These are phyloP conservation scores for Jasminum sambac DNA, from an alignment of 257 asterid genomes.

Conservation along the genomic window DNA sequence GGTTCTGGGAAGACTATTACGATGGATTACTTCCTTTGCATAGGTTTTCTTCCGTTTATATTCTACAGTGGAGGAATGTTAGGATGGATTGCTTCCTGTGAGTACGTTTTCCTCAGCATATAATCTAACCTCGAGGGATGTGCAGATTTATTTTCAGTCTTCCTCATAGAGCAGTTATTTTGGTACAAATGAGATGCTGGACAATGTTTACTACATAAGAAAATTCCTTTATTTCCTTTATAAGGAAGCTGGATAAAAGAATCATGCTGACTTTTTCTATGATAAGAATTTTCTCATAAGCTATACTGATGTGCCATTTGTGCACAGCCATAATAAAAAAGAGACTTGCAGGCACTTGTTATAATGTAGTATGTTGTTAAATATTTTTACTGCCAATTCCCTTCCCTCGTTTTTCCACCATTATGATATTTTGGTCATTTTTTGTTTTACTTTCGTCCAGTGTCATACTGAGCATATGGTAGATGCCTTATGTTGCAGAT, in stretches of 20 bases:
- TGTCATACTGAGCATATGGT: conserved; percentile 11
- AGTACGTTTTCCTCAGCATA: no score
- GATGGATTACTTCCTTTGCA: neutral
- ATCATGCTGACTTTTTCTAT: neutral
- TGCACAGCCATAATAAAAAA: conserved; percentile 5
- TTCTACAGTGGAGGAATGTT: no score
- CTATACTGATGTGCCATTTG: neutral
- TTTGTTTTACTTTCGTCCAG: conserved; percentile 3
- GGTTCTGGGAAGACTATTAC: neutral
- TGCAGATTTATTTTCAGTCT: neutral
- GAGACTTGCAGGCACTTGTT: conserved; percentile 21
- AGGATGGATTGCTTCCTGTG: neutral
- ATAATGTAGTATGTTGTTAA: conserved; percentile 1
- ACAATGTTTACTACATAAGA: neutral
- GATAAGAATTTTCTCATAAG: conserved; percentile 4
- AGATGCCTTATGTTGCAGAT: conserved; percentile 4
- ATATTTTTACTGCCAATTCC: conserved; percentile 4
- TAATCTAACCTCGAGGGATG: no score
- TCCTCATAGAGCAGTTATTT: neutral
- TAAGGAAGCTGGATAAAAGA: conserved; percentile 23
- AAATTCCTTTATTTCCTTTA: conserved; percentile 11
- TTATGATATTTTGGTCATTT: conserved; percentile 3
- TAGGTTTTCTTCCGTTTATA: no score
- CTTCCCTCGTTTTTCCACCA: conserved; percentile 11
- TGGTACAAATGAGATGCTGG: conserved; percentile 1